Percentiles rank a stretch among this genome's conserved stretches.
phyloP scores from a whole-genome alignment of 495 filamentous ascomycete genomes.

The Tuber brumale region DNA sequence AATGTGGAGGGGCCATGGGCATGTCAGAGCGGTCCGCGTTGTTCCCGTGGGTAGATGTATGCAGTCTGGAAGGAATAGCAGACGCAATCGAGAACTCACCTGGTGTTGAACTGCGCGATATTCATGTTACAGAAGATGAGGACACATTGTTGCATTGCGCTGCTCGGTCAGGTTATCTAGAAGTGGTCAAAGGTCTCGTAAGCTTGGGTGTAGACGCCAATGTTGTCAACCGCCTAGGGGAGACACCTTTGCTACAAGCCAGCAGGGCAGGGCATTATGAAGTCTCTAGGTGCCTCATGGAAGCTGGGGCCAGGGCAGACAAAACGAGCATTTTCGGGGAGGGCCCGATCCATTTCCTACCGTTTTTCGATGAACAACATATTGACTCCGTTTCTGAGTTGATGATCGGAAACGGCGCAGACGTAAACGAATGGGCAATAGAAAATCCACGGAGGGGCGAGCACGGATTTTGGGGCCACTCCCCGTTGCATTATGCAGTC shows the following conservation, averaged over 20 bases:
- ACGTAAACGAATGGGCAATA: neutral
- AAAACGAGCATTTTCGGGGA: neutral
- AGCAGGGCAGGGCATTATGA: neutral
- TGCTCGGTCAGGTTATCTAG: conserved; percentile 4
- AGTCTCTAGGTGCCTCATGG: neutral
- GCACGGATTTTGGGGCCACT: neutral
- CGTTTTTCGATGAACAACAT: neutral
- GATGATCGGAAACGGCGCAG: neutral
- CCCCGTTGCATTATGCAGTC: neutral
- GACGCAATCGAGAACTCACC: neutral
- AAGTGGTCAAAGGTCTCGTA: conserved; percentile 7
- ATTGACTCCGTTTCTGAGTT: neutral
- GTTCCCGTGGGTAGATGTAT: neutral
- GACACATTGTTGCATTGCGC: conserved; percentile 3
- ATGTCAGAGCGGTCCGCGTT: neutral
- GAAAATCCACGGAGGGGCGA: neutral
- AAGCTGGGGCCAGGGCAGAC: neutral
- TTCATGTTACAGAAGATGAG: neutral
- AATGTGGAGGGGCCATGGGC: neutral
- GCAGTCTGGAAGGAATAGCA: neutral
- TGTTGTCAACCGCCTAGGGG: neutral
- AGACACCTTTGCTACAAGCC: conserved; percentile 12
- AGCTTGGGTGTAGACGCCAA: conserved; percentile 7
- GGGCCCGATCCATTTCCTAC: neutral
- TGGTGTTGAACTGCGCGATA: neutral